Evolutionary conservation across 2,329 filamentous ascomycete species (phyloP).

Genomic region (Colletotrichum kahawae): DNA sequence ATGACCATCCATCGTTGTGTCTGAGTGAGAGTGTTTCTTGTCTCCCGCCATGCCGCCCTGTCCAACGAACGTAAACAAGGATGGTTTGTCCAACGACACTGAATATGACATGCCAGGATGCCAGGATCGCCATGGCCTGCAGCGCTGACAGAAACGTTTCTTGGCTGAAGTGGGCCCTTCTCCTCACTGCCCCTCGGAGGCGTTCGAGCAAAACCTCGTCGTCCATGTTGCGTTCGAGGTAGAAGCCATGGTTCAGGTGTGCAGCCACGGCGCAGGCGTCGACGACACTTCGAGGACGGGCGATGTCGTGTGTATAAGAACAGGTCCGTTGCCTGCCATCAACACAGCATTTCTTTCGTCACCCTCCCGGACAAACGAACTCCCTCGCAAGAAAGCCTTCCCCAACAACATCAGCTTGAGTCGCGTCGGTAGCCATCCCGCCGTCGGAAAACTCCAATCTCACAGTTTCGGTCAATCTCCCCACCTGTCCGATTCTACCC

Average conservation of each 20-base stretch:
- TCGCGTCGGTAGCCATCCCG: not conserved
- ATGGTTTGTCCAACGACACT: not conserved
- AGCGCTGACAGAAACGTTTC: constrained; percentile 18
- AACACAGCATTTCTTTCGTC: not conserved
- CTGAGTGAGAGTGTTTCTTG: not conserved
- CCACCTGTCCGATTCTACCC: constrained; percentile 1
- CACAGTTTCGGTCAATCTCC: constrained; percentile 8
- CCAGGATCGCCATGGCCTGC: constrained; percentile 4
- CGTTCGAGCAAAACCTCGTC: not conserved
- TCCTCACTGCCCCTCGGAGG: not conserved
- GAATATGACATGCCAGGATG: not conserved
- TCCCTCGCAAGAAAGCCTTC: not conserved
- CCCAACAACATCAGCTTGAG: not conserved
- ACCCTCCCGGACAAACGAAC: not conserved
- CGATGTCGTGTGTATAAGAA: not conserved
- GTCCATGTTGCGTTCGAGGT: not conserved
- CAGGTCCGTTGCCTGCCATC: not conserved
- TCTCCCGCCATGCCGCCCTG: not conserved
- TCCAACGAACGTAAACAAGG: not conserved
- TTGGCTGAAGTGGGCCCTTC: not conserved
- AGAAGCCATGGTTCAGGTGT: not conserved
- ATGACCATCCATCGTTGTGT: not conserved
- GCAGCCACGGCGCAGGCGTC: not conserved
- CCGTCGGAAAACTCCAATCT: constrained; percentile 5
- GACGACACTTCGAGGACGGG: not conserved